Conservation (phyloP, 2,329 filamentous ascomycete species). For the Tympanopsis confertula region DNA sequence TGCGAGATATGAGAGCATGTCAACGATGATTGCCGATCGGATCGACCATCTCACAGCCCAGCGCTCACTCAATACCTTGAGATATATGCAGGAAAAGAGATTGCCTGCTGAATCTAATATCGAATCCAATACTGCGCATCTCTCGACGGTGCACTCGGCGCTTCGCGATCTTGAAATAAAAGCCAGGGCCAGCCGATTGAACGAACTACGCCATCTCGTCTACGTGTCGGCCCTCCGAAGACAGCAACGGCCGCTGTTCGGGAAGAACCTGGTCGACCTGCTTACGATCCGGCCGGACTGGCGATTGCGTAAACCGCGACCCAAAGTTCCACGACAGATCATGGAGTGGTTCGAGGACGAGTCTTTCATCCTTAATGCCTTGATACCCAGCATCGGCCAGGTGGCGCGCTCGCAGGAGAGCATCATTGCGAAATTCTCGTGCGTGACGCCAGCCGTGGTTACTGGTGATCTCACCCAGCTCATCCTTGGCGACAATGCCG, state of each 20-base stretch:
- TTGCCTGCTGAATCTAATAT: conserved; percentile 32
- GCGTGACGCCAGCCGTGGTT: conserved; percentile 79
- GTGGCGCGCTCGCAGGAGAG: conserved; percentile 63
- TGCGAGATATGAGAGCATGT: conserved; percentile 55
- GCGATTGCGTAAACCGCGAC: conserved; percentile 46
- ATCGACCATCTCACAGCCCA: conserved; percentile 61
- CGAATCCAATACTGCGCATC: conserved; percentile 41
- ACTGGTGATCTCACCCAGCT: conserved; percentile 63
- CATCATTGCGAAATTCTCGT: conserved; percentile 77
- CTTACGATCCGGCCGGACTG: conserved; percentile 53
- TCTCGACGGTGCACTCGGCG: conserved; percentile 57
- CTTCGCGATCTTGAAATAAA: conserved; percentile 64
- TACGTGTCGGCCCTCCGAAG: conserved; percentile 73
- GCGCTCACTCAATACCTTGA: conserved; percentile 54
- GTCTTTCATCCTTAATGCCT: conserved; percentile 47
- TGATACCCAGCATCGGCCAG: conserved; percentile 65
- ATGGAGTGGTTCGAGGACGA: conserved; percentile 70
- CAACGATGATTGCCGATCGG: conserved; percentile 37
- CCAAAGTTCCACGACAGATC: conserved; percentile 47
- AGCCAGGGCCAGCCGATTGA: conserved; percentile 57
- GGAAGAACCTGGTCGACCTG: conserved; percentile 64
- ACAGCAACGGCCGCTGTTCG: conserved; percentile 71
- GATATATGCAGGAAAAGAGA: conserved; percentile 56
- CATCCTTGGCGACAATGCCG: conserved; percentile 48
- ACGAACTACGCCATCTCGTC: conserved; percentile 69